Evolutionary conservation across 495 filamentous ascomycete species (phyloP), one percentile per base, ranked within the genome.

Genomic region (Hypoxylon fragiforme): DNA sequence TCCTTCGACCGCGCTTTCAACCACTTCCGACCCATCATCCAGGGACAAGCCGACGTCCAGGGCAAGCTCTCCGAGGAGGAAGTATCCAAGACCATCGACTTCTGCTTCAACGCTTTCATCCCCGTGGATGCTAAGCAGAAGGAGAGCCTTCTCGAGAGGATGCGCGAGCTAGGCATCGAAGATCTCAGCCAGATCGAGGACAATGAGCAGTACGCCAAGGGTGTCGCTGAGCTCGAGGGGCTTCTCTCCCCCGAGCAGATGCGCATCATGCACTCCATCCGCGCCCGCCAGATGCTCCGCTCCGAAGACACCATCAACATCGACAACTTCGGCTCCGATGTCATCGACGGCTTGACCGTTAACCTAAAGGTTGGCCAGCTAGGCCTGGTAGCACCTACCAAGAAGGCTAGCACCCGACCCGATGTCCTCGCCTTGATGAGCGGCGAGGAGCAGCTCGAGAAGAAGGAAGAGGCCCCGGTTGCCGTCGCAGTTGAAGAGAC

Each of bases 211-310:
- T 37, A 16, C 34, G 34, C 34, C 34, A 15, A 37, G 34, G 34
- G 34, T 15, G 11, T 37, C 3, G 34, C 34, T 14, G 34, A 37
- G 13, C 34, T 37, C 9, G 13, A 37, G 14, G 34, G 34, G 8
- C 34, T 37, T 3, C 34, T 37, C 14, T 16, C 34, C 34, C 34
- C 34, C 9, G 34, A 37, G 34, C 34, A 37, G 13, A 37, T 37
- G 34, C 34, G 34, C 34, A 37, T 37, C 34, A 37, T 37, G 34
- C 34, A 37, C 34, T 7, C 34, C 14, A 37, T 37, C 34, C 34
- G 34, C 3, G 34, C 34, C 9, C 34, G 34, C 34, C 34, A 37
- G 34, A 37, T 37, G 34, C 34, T 37, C 13, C 34, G 34, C 2
- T 37, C 34, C 13, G 34, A 37, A 14, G 34, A 37, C 13, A 37